phyloP scores from a whole-genome alignment of 352 stramenopile species.

The Pythium dissotocum region DNA sequence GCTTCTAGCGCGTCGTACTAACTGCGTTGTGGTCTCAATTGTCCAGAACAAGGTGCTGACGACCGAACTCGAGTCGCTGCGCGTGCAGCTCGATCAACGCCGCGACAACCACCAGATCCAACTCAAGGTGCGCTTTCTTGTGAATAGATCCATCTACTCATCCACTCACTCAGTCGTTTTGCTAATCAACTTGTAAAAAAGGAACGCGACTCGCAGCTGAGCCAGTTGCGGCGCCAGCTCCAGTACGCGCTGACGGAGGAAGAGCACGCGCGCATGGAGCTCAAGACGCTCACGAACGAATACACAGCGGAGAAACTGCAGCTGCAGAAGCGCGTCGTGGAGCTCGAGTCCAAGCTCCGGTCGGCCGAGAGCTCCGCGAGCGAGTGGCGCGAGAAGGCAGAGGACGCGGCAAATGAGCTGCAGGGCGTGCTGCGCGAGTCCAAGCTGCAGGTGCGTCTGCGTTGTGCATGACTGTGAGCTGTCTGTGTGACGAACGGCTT shows the following conservation, averaged over 20 bases:
- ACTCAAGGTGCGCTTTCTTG: constrained; percentile 44
- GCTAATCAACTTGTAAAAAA: too few relatives aligned
- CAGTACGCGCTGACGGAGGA: constrained; percentile 66
- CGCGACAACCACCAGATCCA: constrained; percentile 63
- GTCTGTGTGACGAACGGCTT: too few relatives aligned
- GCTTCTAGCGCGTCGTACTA: too few relatives aligned
- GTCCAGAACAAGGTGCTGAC: constrained; percentile 60
- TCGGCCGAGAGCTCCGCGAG: constrained; percentile 62
- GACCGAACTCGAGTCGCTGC: constrained; percentile 52
- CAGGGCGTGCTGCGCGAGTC: constrained; percentile 43
- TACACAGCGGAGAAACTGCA: constrained; percentile 60
- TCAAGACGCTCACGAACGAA: constrained; percentile 52
- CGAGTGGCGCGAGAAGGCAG: constrained; percentile 72
- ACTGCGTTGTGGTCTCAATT: background rate
- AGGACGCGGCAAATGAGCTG: constrained; percentile 55
- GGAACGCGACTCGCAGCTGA: constrained; percentile 61
- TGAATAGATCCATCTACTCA: too few relatives aligned
- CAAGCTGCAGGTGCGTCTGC: constrained; percentile 46
- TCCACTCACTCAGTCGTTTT: too few relatives aligned
- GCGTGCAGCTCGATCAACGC: constrained; percentile 52
- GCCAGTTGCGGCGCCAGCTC: constrained; percentile 65
- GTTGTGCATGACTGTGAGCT: too few relatives aligned
- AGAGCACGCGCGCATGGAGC: constrained; percentile 60
- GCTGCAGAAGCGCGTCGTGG: constrained; percentile 68
- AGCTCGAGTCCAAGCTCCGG: constrained; percentile 66